Base-by-base conservation (phyloP, 73 alveolate species). In the Uronychia setigera region DNA sequence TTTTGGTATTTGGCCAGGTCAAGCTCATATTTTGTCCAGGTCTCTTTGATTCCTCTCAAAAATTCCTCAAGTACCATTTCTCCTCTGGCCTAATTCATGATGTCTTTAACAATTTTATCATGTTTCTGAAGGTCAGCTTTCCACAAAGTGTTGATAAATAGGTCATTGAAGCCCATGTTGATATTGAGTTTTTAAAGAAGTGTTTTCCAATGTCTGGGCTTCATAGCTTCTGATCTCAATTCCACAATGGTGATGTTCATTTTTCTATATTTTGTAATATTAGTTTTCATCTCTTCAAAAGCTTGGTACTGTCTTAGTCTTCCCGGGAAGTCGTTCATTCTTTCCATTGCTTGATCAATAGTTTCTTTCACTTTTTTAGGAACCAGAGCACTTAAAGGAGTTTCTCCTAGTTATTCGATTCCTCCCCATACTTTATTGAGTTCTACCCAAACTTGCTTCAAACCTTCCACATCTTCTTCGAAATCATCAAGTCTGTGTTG, bases 191-290 rank as follows among this genome's bases (percentile, higher is more conserved):
- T 88, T 83, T 85, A 77, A 27, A 94, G 93, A 46, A 98, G 91
- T 60, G 86, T 87, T 88, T 93, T 97, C 99, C 99, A 99, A 89
- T 98, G 99, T 46, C 99, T 84, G 34, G 93, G 99, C 83, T 99
- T 99, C 97, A 99, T 94, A 26, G 99, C 99, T 67, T 99, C 99
- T 1, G 99, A 94, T 83, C 98, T 97, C 82, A 98, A 88, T 58
- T 98, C 99, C 26, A 88, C 77, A 1, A 97, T 91, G 35, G 95
- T 92, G 58, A 58, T 80, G 85, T 99, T 98, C 93, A 93, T 94
- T 84, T 97, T 98, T 78, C 93, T 92, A 80, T 95, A 97, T 30
- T 92, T 87, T 33, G 93, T 83, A 33, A 97, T 86, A 80, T 87
- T 96, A 60, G 96, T 93, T 89, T 97, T 98, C 93, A 97, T 96